Evolutionary conservation across 2,329 filamentous ascomycete species (phyloP), one percentile per base, ranked within the genome.

Genomic region (Lasiodiplodia citricola): DNA sequence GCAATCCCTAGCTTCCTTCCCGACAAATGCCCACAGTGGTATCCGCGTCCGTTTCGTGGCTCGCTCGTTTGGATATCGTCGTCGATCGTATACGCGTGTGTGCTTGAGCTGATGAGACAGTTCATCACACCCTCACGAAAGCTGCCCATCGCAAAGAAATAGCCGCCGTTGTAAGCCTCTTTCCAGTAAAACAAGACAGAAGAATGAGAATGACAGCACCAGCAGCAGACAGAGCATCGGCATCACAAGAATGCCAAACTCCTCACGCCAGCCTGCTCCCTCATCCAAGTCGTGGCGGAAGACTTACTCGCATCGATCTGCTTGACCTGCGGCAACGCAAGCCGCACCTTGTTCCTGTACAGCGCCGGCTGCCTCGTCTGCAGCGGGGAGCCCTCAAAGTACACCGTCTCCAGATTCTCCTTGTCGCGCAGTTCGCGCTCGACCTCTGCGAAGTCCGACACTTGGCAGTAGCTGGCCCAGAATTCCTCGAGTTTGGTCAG

Each of bases 381-480:
- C 74, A 99, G 80, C 31, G 94, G 95, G 75, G 97, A 97, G 1
- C 94, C 94, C 78, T 99, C 96, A 72, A 99, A 96, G 78, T 99
- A 99, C 13, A 99, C 95, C 1, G 96, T 97, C 70, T 90, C 89
- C 73, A 98, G 81, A 47, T 90, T 83, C 76, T 92, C 84, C 83
- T 97, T 97, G 76, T 96, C 91, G 65, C 82, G 86, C 71, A 99
- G 81, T 74, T 92, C 87, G 68, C 86, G 87, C 81, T 97, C 92
- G 3, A 98, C 87, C 75, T 98, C 94, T 54, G 85, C 84, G 75
- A 98, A 97, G 77, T 92, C 92, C 23, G 82, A 83, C 31, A 99
- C 80, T 74, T 91, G 85, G 80, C 97, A 98, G 80, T 94, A 94
- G 74, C 92, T 96, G 18, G 94, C 96, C 96, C 96, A 99, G 35